Evolutionary conservation across 148 eudicot species (phyloP), one percentile per base, ranked within the genome.

Genomic region (Bassia scoparia): DNA sequence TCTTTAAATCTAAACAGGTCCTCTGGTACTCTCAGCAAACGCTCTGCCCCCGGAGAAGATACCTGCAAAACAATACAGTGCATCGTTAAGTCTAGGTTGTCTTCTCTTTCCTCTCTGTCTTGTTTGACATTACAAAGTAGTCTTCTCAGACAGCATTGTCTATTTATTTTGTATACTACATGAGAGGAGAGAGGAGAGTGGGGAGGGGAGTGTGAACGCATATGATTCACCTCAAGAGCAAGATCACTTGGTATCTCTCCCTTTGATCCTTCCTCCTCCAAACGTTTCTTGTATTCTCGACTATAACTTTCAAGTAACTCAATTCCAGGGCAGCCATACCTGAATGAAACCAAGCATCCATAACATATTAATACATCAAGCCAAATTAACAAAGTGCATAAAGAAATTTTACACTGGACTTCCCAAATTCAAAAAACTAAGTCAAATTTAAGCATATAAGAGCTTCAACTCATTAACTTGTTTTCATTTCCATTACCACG

Each of bases 31-130:
- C 71, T 90, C 44, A 96, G 80, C 31, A 92, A 69, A 69, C 99
- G 87, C 48, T 88, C 89, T 54, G 96, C 99, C 64, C 97, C 93
- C 12, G 99, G 97, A 75, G 97, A 90, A 20, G 97, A 92, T 64
- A 95, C 97, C 99, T 95, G 79, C 82, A 62, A 68, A 56, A 70
- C 20, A 10, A 71, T 34, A 76, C 11, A 38, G 64, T 37, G 54
- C 44, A 72, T 55, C 31, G 31, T 67, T n/a, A 52, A 24, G 71
- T 66, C 4, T 2, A 21, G 27, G 20, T 34, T 53, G 50, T 20
- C 20, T 60, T 49, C 0, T 49, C 21, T 49, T 21, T 49, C 21
- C 53, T 49, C 18, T 11, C 3, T 15, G 0, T 49, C 21, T 49
- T 41, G 46, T 41, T 41, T 41, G 46, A 14, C 46, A 41, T 41